These are phyloP conservation scores for Leccinum solheimii DNA, from an alignment of 1,284 basidiomycete genomes.

Conservation along the genomic window DNA sequence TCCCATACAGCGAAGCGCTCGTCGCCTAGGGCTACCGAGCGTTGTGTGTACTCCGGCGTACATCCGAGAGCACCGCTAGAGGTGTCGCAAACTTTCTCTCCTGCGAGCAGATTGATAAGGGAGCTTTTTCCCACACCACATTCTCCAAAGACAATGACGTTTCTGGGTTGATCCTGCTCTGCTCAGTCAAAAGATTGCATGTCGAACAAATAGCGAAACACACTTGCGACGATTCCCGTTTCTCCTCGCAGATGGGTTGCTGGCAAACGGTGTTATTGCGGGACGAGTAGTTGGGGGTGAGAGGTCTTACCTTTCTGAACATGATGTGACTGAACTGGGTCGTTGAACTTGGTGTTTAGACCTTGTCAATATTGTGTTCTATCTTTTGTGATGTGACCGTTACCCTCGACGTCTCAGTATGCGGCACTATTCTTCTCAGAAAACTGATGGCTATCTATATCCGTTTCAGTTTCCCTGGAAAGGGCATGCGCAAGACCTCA, in stretches of 20 bases:
- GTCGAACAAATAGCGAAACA: not conserved
- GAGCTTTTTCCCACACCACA: slow-evolving; percentile 34
- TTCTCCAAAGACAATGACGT: slow-evolving; percentile 31
- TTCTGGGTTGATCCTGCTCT: slow-evolving; percentile 19
- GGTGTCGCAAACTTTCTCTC: slow-evolving; percentile 16
- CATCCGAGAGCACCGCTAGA: slow-evolving; percentile 30
- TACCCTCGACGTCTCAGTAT: not conserved
- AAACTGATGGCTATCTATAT: slow-evolving; percentile 20
- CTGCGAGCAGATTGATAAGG: slow-evolving; percentile 26
- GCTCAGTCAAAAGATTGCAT: not conserved
- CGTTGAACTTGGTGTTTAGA: not conserved
- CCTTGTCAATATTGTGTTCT: slow-evolving; percentile 3
- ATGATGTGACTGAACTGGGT: not conserved
- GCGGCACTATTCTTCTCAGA: slow-evolving; percentile 2
- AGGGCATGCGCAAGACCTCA: slow-evolving; percentile 4
- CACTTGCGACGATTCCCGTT: slow-evolving; percentile 9
- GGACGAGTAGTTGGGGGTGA: not conserved
- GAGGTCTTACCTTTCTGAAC: slow-evolving; percentile 17
- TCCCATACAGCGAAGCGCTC: slow-evolving; percentile 27
- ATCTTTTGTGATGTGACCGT: not conserved
- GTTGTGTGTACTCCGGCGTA: slow-evolving; percentile 22
- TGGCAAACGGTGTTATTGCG: slow-evolving; percentile 16
- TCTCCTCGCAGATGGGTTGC: slow-evolving; percentile 13
- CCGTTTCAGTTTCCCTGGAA: slow-evolving; percentile 2
- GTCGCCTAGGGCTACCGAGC: slow-evolving; percentile 13